A percentile compares a stretch with the other conserved stretches of the same genome.
Conservation (phyloP, 768 basidiomycete genomes). For the Tulasnella sp. region DNA sequence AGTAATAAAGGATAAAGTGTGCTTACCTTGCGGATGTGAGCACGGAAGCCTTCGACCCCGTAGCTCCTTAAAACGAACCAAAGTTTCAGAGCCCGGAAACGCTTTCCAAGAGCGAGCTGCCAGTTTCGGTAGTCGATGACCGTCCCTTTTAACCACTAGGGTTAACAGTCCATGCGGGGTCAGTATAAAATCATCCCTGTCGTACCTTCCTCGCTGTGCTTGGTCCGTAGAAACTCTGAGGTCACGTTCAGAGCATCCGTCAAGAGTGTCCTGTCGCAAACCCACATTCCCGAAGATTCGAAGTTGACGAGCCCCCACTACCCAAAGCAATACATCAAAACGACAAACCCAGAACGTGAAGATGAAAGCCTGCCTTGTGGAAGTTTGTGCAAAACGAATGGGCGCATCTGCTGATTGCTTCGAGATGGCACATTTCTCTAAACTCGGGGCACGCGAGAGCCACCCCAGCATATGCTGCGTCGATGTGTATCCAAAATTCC, state of each 20-base stretch:
- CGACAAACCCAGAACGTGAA: neutral
- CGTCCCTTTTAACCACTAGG: conserved; percentile 37
- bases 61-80: conserved; percentile 88
- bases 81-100: conserved; percentile 83
- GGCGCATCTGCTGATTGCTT: conserved; percentile 65
- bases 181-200: conserved; percentile 35
- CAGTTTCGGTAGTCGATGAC: conserved; percentile 87
- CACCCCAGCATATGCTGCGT: conserved; percentile 88
- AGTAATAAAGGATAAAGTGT: neutral
- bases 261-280: conserved; percentile 61
- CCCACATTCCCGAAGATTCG: conserved; percentile 73
- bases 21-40: conserved; percentile 62
- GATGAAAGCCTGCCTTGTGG: conserved; percentile 57
- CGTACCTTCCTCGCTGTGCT: conserved; percentile 53
- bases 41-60: conserved; percentile 71
- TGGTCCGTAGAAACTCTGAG: conserved; percentile 72
- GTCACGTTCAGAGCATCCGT: conserved; percentile 81
- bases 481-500: conserved; percentile 76
- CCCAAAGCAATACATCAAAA: neutral
- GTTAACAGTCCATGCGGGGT: neutral
- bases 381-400: conserved; percentile 85
- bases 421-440: conserved; percentile 51
- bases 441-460: conserved; percentile 73
- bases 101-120: conserved; percentile 75
- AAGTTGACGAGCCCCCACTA: conserved; percentile 93